phyloP scores from a whole-genome alignment of 148 eudicot species.

The Simmondsia chinensis region DNA sequence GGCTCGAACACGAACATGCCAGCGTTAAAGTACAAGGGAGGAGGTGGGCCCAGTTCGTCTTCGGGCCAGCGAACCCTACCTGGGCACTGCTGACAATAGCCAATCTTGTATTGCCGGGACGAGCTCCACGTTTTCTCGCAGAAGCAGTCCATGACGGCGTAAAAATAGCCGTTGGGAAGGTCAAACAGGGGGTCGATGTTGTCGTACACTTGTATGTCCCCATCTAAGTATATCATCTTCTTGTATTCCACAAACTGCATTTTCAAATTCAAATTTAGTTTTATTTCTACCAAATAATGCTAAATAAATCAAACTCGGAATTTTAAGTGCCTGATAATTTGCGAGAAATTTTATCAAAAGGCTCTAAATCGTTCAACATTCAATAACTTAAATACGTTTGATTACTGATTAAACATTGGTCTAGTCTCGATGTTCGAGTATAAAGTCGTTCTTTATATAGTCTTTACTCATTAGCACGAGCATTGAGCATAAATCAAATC shows the following conservation, averaged over 20 bases:
- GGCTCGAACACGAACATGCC: conserved; percentile 40
- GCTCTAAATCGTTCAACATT: too few relatives aligned
- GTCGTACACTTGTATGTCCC: conserved; percentile 37
- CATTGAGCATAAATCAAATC: too few relatives aligned
- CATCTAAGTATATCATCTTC: conserved; percentile 40
- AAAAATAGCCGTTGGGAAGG: conserved; percentile 24
- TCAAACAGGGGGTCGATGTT: conserved; percentile 39
- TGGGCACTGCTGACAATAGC: conserved; percentile 33
- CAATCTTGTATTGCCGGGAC: conserved; percentile 26
- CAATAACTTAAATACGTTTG: too few relatives aligned
- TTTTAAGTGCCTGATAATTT: neutral
- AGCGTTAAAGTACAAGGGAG: conserved; percentile 36
- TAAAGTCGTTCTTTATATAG: too few relatives aligned
- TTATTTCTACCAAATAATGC: neutral
- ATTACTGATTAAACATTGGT: too few relatives aligned
- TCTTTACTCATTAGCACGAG: too few relatives aligned
- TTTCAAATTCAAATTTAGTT: too few relatives aligned
- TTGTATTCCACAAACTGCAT: conserved; percentile 39
- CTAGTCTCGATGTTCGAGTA: too few relatives aligned
- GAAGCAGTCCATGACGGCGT: conserved; percentile 40
- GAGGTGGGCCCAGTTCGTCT: conserved; percentile 23
- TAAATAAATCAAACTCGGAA: neutral
- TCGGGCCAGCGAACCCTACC: conserved; percentile 24
- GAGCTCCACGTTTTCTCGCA: conserved; percentile 38
- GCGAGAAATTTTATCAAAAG: neutral